These are phyloP conservation scores for Carex littledalei DNA, from an alignment of 176 grass and related monocot genomes.

Conservation along the genomic window DNA sequence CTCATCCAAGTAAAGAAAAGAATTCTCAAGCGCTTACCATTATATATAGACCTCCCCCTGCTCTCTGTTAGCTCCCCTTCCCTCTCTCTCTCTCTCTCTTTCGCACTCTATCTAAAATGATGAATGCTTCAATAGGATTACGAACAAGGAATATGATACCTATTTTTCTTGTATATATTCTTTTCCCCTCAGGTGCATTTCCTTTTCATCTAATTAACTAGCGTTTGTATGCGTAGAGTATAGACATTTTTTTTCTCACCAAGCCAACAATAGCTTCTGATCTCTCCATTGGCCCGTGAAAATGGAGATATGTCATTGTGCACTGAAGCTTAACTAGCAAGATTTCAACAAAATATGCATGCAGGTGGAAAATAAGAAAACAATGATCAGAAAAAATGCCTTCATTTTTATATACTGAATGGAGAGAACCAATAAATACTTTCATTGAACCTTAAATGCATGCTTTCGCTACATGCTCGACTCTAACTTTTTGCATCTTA, in stretches of 20 bases:
- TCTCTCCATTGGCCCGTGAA: not conserved
- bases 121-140: conserved; percentile 24
- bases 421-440: not conserved
- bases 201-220: not conserved
- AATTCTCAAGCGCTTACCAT: conserved; percentile 48
- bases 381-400: not conserved
- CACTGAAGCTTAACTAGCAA: not conserved
- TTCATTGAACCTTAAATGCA: not conserved
- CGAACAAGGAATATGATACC: conserved; percentile 23
- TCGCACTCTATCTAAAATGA: conserved; percentile 18
- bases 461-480: not conserved
- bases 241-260: not conserved
- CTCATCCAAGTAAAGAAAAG: conserved; percentile 94
- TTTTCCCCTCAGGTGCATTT: conserved; percentile 51
- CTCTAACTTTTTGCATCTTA: not conserved
- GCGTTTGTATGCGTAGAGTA: not conserved
- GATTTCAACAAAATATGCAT: not conserved
- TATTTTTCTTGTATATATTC: conserved; percentile 37
- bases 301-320: not conserved
- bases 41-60: conserved; percentile 17
- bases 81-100: conserved; percentile 2
- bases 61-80: conserved; percentile 28
- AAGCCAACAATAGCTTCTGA: not conserved
- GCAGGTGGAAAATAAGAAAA: not conserved
- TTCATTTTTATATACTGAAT: not conserved